Evolutionary conservation across 768 basidiomycete genomes (phyloP), one percentile per base, ranked within the genome.

Genomic region (Hortiboletus campestris): DNA sequence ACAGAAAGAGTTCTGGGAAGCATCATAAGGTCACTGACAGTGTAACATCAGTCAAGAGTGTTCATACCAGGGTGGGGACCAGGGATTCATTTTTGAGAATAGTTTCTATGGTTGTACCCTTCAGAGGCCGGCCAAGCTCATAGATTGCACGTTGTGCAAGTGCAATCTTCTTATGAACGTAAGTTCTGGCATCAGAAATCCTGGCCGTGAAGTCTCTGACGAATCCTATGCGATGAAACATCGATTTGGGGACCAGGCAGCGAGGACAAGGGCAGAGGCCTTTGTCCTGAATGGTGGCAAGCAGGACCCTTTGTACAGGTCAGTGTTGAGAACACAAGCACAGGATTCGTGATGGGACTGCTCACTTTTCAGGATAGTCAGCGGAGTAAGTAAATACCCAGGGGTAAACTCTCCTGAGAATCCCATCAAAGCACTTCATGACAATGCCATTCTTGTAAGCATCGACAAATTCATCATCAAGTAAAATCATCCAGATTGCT

Each of bases 361-460:
- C 42, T 31, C 5, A 51, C 55, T 56, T 56, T 36, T 56, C 55
- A 1, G 45, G 55, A 29, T 56, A 56, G 7, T 56, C 49, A 0
- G 45, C 28, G 0, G 56, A 57, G 38, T 57, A 57, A 6, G 51
- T 57, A 11, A 57, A 57, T 4, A 57, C 48, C 2, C 51, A 0
- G 1, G 46, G 56, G 5, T 28, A 57, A 0, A 57, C 46, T n/a
- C 51, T 16, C 14, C 54, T 35, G 4, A 1, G 6, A 2, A 52
- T 8, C 2, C 51, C 47, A 17, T 57, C 42, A 17, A 41, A 44
- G 7, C 56, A 53, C 14, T 49, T 39, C 2, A 57, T 16, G 5
- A 52, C 29, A 12, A 53, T 44, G 6, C 51, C 46, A 32, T 57
- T 34, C 10, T 44, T 9, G 16, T 53, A 57, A 0, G 51, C 56